phyloP scores from a whole-genome alignment of 2,329 filamentous ascomycete genomes.

The Macroventuria anomochaeta region DNA sequence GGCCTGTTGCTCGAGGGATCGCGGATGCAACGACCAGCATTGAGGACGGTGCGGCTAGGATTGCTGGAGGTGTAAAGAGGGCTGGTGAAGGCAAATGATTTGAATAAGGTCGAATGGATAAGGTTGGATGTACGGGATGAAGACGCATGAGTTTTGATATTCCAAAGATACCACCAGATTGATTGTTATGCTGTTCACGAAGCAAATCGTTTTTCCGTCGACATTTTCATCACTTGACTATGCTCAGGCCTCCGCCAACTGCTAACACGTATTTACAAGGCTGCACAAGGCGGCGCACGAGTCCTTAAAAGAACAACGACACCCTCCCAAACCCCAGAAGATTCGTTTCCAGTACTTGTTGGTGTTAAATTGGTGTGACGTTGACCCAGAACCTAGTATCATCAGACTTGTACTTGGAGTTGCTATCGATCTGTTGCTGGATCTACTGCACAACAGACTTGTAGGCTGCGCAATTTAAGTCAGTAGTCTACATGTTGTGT shows the following conservation, averaged over 20 bases:
- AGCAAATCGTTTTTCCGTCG: neutral
- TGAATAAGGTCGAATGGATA: neutral
- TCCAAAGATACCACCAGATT: slow-evolving; percentile 2
- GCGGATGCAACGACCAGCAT: slow-evolving; percentile 53
- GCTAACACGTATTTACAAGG: too few species aligned
- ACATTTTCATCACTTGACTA: too few species aligned
- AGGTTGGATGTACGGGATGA: neutral
- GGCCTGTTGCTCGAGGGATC: slow-evolving; percentile 52
- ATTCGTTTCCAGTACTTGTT: neutral
- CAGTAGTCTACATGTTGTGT: neutral
- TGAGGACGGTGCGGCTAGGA: slow-evolving; percentile 52
- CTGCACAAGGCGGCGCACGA: too few species aligned
- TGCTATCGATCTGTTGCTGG: slow-evolving; percentile 1
- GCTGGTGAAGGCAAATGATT: slow-evolving; percentile 55
- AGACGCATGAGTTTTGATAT: neutral
- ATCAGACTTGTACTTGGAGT: slow-evolving; percentile 1
- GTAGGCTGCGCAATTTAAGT: neutral
- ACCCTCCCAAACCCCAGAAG: neutral
- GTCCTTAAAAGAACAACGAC: too few species aligned
- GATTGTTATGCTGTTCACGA: neutral
- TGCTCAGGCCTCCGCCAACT: too few species aligned
- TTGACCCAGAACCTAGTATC: neutral
- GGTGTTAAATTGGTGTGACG: neutral
- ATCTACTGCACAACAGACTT: neutral
- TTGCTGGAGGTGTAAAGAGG: slow-evolving; percentile 55